These are phyloP conservation scores for Zygnema circumcarinatum DNA, from an alignment of 139 green algal species.

Conservation along the genomic window DNA sequence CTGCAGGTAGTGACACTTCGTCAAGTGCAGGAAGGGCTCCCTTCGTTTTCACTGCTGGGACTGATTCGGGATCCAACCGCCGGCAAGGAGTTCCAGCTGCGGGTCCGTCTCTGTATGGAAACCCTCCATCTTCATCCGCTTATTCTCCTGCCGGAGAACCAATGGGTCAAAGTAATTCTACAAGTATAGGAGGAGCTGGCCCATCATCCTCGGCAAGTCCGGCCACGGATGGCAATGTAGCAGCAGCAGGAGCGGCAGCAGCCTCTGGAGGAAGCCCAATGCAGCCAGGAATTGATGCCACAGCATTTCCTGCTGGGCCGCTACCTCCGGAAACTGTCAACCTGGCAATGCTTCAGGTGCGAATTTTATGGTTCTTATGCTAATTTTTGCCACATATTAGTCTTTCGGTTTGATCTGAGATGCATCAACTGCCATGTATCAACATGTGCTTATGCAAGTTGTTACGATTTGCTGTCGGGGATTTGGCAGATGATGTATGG, in stretches of 20 bases:
- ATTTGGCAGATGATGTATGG: conserved; percentile 23
- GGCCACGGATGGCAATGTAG: background rate
- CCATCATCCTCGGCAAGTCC: background rate
- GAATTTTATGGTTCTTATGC: no score
- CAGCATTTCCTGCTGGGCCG: background rate
- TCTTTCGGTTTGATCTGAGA: no score
- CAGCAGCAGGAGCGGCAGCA: background rate
- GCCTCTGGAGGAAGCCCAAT: background rate
- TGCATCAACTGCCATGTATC: no score
- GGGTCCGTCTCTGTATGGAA: background rate
- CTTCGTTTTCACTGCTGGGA: no score
- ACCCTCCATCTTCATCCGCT: background rate
- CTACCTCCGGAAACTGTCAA: background rate
- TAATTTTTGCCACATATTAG: no score
- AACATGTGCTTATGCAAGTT: background rate
- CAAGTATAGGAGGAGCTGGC: background rate
- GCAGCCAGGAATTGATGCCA: background rate
- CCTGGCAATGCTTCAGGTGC: background rate
- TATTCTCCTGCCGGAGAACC: background rate
- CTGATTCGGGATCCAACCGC: no score
- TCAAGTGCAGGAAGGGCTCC: no score
- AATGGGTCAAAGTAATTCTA: background rate
- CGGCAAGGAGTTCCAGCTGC: background rate
- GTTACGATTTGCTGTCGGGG: background rate
- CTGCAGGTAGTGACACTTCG: no score